Evolutionary conservation across 192 early-diverging fungal species (phyloP).

Genomic region (Dispira simplex): DNA sequence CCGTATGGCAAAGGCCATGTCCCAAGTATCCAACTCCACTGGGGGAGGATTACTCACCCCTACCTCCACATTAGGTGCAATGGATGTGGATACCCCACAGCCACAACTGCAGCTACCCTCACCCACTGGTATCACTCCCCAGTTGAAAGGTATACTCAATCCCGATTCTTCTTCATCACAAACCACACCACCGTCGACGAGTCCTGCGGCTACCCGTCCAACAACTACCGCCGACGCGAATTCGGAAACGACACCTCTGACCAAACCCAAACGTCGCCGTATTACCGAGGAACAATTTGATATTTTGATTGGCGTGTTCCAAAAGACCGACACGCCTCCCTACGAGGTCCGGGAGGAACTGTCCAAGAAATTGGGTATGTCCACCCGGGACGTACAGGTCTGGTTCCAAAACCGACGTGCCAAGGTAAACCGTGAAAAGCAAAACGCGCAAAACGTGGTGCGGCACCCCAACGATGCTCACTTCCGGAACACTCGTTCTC

Average conservation of each 20-base stretch:
- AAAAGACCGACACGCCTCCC: slow-evolving; percentile 57
- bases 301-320: slow-evolving; percentile 50
- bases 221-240: no score
- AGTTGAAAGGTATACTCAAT: no score
- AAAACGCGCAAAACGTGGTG: slow-evolving; percentile 23
- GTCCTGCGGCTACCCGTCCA: no score
- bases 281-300: slow-evolving; percentile 60
- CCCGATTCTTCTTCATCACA: no score
- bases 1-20: no score
- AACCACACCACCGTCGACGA: no score
- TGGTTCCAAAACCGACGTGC: slow-evolving; percentile 82
- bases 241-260: slow-evolving; percentile 6
- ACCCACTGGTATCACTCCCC: no score
- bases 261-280: slow-evolving; percentile 60
- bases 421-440: slow-evolving; percentile 53
- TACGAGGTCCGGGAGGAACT: slow-evolving; percentile 59
- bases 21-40: no score
- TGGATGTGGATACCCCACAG: no score
- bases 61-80: no score
- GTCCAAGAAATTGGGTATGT: slow-evolving; percentile 57
- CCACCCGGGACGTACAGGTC: slow-evolving; percentile 70
- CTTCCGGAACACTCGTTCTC: slow-evolving; percentile 19
- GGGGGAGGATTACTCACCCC: no score
- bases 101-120: no score
- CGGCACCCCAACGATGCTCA: slow-evolving; percentile 24